Evolutionary conservation across 371 early-diverging fungal species (phyloP).

Genomic region (Rhizopus arrhizus): DNA sequence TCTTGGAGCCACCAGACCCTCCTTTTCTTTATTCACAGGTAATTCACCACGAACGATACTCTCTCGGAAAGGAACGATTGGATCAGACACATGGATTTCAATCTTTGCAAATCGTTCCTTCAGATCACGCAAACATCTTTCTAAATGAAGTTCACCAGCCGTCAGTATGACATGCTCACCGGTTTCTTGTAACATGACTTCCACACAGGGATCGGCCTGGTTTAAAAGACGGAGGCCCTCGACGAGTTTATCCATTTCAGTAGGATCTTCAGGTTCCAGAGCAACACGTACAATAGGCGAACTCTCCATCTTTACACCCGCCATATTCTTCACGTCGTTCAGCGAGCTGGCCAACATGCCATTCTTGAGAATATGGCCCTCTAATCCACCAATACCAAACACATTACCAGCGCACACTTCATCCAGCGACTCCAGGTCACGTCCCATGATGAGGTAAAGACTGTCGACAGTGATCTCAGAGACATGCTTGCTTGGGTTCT

Average conservation of each 20-base stretch:
- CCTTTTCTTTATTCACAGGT: slow-evolving; percentile 50
- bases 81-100: slow-evolving; percentile 90
- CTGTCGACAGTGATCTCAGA: slow-evolving; percentile 73
- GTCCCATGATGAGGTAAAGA: slow-evolving; percentile 95
- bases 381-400: slow-evolving; percentile 94
- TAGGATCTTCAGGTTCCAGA: slow-evolving; percentile 86
- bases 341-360: slow-evolving; percentile 81
- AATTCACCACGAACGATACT: slow-evolving; percentile 66
- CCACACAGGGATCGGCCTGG: slow-evolving; percentile 91
- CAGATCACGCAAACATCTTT: slow-evolving; percentile 93
- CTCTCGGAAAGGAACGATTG: slow-evolving; percentile 98
- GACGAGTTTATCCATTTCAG: slow-evolving; percentile 83
- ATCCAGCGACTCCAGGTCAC: slow-evolving; percentile 80
- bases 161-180: slow-evolving; percentile 96
- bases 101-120: slow-evolving; percentile 92
- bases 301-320: slow-evolving; percentile 56
- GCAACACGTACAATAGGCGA: slow-evolving; percentile 95
- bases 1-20: slow-evolving; percentile 53
- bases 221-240: slow-evolving; percentile 88
- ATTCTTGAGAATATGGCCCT: slow-evolving; percentile 84
- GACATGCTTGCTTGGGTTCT: slow-evolving; percentile 65
- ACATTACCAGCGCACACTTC: slow-evolving; percentile 94
- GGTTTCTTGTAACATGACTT: slow-evolving; percentile 87
- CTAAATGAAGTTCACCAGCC: slow-evolving; percentile 96
- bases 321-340: slow-evolving; percentile 59